Base-by-base conservation (phyloP, 805 yeast genomes). In the Saccharomycopsis sp. region DNA sequence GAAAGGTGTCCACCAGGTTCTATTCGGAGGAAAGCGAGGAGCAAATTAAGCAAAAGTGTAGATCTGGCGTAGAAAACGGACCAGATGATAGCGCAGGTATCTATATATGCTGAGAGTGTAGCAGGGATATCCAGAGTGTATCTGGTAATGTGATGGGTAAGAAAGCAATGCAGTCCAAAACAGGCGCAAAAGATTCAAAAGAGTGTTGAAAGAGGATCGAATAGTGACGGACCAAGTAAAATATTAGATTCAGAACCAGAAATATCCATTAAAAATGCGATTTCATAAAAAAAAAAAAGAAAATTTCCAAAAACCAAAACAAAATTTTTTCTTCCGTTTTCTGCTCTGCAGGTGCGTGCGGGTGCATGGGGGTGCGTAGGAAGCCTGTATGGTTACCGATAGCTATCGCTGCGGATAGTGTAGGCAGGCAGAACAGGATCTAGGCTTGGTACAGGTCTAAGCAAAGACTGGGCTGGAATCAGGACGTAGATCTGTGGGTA, bases 221-320 rank as follows among this genome's bases (percentile, higher is more conserved):
- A 29, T 29, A 12, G 38, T 29, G 38, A 29, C 12, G 38, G 38
- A 5, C 38, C 38, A 29, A 29, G 38, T 12, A 29, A 12, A 29
- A 29, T 12, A 29, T 29, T 29, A 29, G 38, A 29, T 29, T 29
- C 38, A 29, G 5, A 29, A 7, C 38, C 38, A 29, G 12, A 29
- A 29, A 29, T 29, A 29, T 29, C 38, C 38, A 29, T 29, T 29
- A 29, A 29, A 29, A 29, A 29, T 29, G 38, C 38, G 38, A 44
- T 44, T 17, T 44, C 49, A 44, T 7, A 19, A 44, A 44, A 44
- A 7, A 12, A 44, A 44, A 44, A 7, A 12, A 44, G 12, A 44
- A 44, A 44, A 44, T 44, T 44, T 44, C 49, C 19, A 44, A 44
- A 44, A 44, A 44, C 22, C 49, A 44, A 44, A 44, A 44, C 49